phyloP scores from a whole-genome alignment of 768 basidiomycete genomes.

The Heimioporus sp. region DNA sequence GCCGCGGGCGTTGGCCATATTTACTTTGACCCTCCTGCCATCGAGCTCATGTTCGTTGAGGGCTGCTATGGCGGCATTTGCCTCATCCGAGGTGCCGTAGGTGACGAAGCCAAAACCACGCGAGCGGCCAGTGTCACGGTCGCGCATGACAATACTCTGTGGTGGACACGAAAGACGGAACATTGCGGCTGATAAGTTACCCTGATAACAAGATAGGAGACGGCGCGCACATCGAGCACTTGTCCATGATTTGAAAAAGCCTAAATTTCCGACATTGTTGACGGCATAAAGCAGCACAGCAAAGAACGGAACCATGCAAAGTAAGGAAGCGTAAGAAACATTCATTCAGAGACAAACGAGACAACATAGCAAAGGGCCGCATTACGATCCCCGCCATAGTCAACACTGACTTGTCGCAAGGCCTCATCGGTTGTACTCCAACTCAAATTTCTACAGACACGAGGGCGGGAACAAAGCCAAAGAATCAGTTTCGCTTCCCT shows the following conservation, averaged over 20 bases:
- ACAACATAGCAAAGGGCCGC: constrained; percentile 44
- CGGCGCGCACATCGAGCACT: constrained; percentile 87
- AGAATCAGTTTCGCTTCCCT: constrained; percentile 56
- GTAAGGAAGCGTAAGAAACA: constrained; percentile 30
- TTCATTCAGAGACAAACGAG: constrained; percentile 32
- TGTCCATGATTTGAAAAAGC: constrained; percentile 81
- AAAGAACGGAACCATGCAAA: constrained; percentile 25
- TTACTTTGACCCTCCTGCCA: constrained; percentile 87
- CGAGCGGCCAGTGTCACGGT: constrained; percentile 96
- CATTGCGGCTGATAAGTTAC: constrained; percentile 19
- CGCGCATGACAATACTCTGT: constrained; percentile 97
- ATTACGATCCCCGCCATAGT: constrained; percentile 33
- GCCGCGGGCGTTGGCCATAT: constrained; percentile 75
- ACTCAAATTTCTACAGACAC: constrained; percentile 82
- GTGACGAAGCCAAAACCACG: constrained; percentile 98
- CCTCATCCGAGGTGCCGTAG: constrained; percentile 59
- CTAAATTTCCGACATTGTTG: constrained; percentile 40
- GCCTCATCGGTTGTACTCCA: constrained; percentile 96
- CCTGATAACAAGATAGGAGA: constrained; percentile 24
- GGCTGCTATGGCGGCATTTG: constrained; percentile 67
- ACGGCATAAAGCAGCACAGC: constrained; percentile 12
- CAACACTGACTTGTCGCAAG: constrained; percentile 80
- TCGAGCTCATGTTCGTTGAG: constrained; percentile 93
- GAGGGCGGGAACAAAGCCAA: constrained; percentile 38
- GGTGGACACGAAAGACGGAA: constrained; percentile 21